Base-by-base conservation (phyloP, 2,329 filamentous ascomycete genomes). In the Sclerotinia glacialis region DNA sequence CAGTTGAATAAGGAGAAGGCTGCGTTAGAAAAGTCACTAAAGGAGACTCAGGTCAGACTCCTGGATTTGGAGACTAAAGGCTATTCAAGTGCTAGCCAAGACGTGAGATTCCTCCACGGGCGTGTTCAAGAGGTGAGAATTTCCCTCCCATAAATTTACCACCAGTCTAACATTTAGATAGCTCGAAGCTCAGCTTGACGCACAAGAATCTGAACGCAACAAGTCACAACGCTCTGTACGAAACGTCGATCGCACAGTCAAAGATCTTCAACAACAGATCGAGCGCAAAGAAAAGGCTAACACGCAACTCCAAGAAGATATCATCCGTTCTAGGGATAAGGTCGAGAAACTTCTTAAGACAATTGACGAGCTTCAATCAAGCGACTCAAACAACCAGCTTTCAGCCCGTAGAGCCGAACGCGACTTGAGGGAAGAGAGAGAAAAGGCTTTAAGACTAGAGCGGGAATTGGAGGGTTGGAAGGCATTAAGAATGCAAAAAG, bases 11-110 rank as follows among this genome's bases (percentile, higher is more conserved):
- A 93, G 77, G 92, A 97, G 72, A 98, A 97, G 80, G 91, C 91
- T 3, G 85, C 85, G 0, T 81, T 99, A 52, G 95, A 98, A 80
- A 97, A 97, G 82, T 87, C 86, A 65, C 82, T 96, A 61, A 97
- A 93, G 77, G 94, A 99, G 77, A 83, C 94, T 34, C 94, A 98
- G 78, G 85, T 98, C 64, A 88, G 88, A 75, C 86, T 96, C 66
- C 89, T 99, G 63, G 95, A 98, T 76, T 83, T 98, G 11, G 94
- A 99, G 80, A 98, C 95, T 53, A 98, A 98, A 82, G 93, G 93
- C 64, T 98, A 96, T 79, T 95, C 93, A 26, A 96, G 89, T 71
- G 91, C 91, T 31, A 97, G 93, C 77, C 92, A 97, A 74, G 94
- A 98, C 78, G 92, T 98, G 72, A 90, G 95, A 75, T 98, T 97